These are phyloP conservation scores for Fagus sylvatica DNA, from an alignment of 306 rosid genomes.

Conservation along the genomic window DNA sequence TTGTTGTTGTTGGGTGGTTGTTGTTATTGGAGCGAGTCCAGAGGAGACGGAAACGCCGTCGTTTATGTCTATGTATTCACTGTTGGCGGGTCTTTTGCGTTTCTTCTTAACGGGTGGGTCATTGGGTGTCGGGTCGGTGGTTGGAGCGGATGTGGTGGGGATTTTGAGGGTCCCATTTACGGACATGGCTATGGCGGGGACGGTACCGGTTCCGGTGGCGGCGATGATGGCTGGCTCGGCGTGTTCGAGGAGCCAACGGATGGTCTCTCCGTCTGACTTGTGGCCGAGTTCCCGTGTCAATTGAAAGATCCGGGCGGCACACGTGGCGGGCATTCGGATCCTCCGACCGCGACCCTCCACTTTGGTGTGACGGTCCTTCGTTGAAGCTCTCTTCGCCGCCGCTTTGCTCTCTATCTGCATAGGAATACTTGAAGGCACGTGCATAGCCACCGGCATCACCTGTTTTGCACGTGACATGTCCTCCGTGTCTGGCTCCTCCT, in stretches of 20 bases:
- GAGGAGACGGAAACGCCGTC: slow-evolving; percentile 55
- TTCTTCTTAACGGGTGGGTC: slow-evolving; percentile 48
- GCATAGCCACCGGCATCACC: slow-evolving; percentile 38
- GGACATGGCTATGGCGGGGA: slow-evolving; percentile 81
- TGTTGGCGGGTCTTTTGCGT: slow-evolving; percentile 50
- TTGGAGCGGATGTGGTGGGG: slow-evolving; percentile 49
- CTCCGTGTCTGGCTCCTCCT: slow-evolving; percentile 49
- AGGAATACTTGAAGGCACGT: slow-evolving; percentile 24
- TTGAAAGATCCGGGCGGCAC: slow-evolving; percentile 83
- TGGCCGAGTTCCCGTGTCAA: slow-evolving; percentile 81
- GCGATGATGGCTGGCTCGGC: slow-evolving; percentile 82
- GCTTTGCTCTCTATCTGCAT: background rate
- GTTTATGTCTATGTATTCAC: slow-evolving; percentile 49
- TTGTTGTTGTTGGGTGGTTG: background rate
- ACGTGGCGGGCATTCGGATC: slow-evolving; percentile 88
- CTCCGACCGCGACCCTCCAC: slow-evolving; percentile 87
- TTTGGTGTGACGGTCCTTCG: slow-evolving; percentile 82
- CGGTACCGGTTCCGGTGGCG: slow-evolving; percentile 78
- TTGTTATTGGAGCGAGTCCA: slow-evolving; percentile 40
- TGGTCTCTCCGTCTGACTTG: slow-evolving; percentile 89
- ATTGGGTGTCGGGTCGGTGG: slow-evolving; percentile 35
- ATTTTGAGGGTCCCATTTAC: slow-evolving; percentile 74
- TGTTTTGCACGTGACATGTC: slow-evolving; percentile 19
- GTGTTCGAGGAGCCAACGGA: slow-evolving; percentile 76
- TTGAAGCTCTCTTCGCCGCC: slow-evolving; percentile 49